Conservation (phyloP, 495 filamentous ascomycete genomes). For the Penicillium ucsense region DNA sequence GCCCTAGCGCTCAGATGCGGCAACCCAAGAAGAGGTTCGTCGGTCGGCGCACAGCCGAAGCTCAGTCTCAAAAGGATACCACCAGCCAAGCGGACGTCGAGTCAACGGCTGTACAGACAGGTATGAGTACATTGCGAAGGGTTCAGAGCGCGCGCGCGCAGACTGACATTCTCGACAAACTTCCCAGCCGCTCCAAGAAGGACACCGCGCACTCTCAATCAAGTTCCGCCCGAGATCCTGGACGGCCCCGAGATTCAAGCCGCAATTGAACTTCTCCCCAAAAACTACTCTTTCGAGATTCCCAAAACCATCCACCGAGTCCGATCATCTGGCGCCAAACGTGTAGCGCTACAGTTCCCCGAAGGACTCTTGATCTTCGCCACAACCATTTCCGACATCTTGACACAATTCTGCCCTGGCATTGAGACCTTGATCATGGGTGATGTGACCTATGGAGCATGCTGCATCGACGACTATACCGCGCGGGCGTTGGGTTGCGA, state of each 20-base stretch:
- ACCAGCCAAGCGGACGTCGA: conserved; percentile 47
- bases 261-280: conserved; percentile 76
- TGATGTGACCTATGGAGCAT: conserved; percentile 97
- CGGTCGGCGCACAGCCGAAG: conserved; percentile 54
- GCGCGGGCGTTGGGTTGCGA: conserved; percentile 91
- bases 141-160: too few species aligned
- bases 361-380: conserved; percentile 94
- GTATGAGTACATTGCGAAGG: conserved; percentile 8
- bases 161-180: too few species aligned
- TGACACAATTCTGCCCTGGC: conserved; percentile 87
- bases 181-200: conserved; percentile 47
- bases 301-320: conserved; percentile 96
- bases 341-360: conserved; percentile 89
- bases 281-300: conserved; percentile 97
- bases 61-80: conserved; percentile 35
- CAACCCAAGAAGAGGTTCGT: conserved; percentile 74
- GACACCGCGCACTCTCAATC: conserved; percentile 68
- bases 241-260: conserved; percentile 80
- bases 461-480: conserved; percentile 98
- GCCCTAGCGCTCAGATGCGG: conserved; percentile 14
- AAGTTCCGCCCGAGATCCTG: conserved; percentile 79
- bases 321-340: conserved; percentile 62
- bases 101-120: conserved; percentile 43
- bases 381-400: conserved; percentile 94
- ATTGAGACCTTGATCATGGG: conserved; percentile 95